Evolutionary conservation across 768 basidiomycete genomes (phyloP), one percentile per base, ranked within the genome.

Genomic region (Boletus rubescentipes): DNA sequence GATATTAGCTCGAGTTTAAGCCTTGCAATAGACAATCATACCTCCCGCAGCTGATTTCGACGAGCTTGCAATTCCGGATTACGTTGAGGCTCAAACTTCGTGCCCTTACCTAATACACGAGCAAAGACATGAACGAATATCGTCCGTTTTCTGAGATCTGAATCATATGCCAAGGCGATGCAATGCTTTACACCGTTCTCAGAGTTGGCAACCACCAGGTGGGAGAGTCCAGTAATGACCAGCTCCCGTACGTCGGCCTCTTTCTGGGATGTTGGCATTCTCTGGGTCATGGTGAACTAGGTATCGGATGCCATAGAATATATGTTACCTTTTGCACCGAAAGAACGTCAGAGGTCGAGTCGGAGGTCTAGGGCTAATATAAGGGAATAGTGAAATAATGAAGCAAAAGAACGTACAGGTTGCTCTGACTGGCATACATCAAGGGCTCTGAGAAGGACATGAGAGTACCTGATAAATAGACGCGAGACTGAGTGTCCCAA

Each of bases 151-250:
- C 79, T 72, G 23, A 78, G 73, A 63, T 94, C 88, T 20, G 75
- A 67, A 61, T 91, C 86, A 61, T 91, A 93, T 1, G 89, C 90
- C 54, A 90, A 75, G 5, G 84, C 74, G 20, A 95, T 80, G 62
- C 89, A 93, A 67, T 95, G 91, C 67, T 93, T 93, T 65, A 95
- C 84, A 6, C 91, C 93, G 61, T 84, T 87, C 64, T 94, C 91
- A 15, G 89, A 85, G 65, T 96, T 96, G 12, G 91, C 82, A 32
- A 79, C 82, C 51, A 96, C 85, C 7, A 96, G 76, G 56, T 93
- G 86, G 1, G 92, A 82, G 8, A 96, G 79, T 1, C 89, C 91
- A 6, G 83, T 80, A 54, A 95, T 89, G 39, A 91, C 85, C 15
- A 91, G 73, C 54, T 91, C 87, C 14, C 87, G 82, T 37, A 91